phyloP scores from a whole-genome alignment of 495 filamentous ascomycete genomes.

The Eremomyces bilateralis region DNA sequence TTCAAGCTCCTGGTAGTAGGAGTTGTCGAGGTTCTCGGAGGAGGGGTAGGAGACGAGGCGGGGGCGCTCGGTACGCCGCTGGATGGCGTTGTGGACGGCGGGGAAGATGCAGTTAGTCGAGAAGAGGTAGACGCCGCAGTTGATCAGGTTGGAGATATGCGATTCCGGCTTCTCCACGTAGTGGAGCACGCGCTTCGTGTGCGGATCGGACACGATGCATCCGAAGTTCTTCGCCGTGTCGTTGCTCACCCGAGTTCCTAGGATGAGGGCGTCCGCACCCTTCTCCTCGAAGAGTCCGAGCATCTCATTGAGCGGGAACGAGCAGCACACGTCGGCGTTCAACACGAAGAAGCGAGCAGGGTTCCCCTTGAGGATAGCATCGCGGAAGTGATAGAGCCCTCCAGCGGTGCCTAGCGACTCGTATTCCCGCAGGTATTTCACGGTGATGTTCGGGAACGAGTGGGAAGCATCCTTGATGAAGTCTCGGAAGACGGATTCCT shows the following conservation, averaged over 20 bases:
- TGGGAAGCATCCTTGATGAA: conserved; percentile 81
- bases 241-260: conserved; percentile 80
- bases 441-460: conserved; percentile 72
- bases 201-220: conserved; percentile 88
- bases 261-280: conserved; percentile 90
- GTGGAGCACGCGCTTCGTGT: conserved; percentile 90
- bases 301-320: conserved; percentile 92
- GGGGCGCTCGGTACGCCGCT: conserved; percentile 79
- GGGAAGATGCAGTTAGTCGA: conserved; percentile 90
- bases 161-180: conserved; percentile 99
- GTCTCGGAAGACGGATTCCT: conserved; percentile 87
- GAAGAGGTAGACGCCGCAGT: conserved; percentile 98
- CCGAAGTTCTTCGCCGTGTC: conserved; percentile 92
- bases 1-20: conserved; percentile 45
- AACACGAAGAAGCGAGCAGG: conserved; percentile 92
- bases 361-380: conserved; percentile 90
- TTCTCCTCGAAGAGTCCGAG: conserved; percentile 80
- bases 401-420: conserved; percentile 89
- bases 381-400: conserved; percentile 96
- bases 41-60: conserved; percentile 86
- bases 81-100: conserved; percentile 84
- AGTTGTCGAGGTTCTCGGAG: conserved; percentile 76
- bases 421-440: conserved; percentile 96
- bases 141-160: conserved; percentile 96
- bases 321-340: conserved; percentile 98